Conservation (phyloP, 2,329 filamentous ascomycete species). For the Pleomassaria siparia region DNA sequence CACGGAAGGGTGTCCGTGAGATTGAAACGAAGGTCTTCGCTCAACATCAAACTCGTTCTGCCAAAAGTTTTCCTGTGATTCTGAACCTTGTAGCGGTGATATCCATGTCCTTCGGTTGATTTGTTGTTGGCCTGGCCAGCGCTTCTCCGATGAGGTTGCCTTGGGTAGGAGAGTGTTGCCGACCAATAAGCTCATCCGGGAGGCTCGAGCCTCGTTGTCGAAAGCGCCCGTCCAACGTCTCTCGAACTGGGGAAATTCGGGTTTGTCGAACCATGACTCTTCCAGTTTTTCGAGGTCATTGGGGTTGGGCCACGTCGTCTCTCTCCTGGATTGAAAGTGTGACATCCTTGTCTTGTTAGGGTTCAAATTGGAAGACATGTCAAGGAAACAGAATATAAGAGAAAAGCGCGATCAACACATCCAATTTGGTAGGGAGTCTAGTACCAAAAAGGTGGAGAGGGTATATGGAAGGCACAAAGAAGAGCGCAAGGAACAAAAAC, state of each 20-base stretch:
- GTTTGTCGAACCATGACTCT: conserved; percentile 2
- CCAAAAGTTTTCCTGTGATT: conserved; percentile 12
- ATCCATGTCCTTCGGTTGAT: conserved; percentile 18
- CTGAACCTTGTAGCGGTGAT: conserved; percentile 6
- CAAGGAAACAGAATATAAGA: background rate
- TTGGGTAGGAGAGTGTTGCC: conserved; percentile 18
- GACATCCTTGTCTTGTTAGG: background rate
- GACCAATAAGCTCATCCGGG: conserved; percentile 19
- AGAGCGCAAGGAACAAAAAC: background rate
- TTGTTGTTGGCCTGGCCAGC: conserved; percentile 12
- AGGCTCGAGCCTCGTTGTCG: conserved; percentile 21
- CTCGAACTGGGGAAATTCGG: conserved; percentile 7
- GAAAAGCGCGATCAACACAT: conserved; percentile 1
- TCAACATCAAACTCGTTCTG: conserved; percentile 21
- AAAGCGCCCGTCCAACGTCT: conserved; percentile 13
- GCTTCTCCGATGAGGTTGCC: conserved; percentile 11
- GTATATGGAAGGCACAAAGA: background rate
- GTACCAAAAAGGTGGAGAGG: background rate
- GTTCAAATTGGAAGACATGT: background rate
- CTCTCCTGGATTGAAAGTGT: conserved; percentile 2
- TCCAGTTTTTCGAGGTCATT: conserved; percentile 4
- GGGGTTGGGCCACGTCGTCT: conserved; percentile 9
- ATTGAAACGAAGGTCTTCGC: conserved; percentile 10
- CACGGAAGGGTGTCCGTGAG: background rate
- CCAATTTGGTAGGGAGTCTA: background rate